Percentiles rank a stretch among this genome's conserved stretches.
Evolutionary conservation across 768 basidiomycete species (phyloP).

Genomic region (Lactifluus pinguis): DNA sequence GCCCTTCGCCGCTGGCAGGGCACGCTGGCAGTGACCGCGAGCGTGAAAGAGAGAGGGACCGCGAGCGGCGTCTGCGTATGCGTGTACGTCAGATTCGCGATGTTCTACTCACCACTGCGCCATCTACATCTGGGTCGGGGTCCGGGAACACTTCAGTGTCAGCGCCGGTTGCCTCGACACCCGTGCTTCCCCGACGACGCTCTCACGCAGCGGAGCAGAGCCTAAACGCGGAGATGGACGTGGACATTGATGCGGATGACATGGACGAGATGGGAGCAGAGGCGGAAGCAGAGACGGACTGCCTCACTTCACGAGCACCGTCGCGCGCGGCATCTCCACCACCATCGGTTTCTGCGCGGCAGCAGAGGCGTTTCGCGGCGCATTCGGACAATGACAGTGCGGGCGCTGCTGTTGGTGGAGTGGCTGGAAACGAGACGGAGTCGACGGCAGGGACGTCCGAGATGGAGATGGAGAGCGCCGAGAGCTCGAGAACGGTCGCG

Average conservation of each 20-base stretch:
- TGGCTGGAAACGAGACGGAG: not conserved
- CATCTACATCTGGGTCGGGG: not conserved
- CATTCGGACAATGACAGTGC: not conserved
- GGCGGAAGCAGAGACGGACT: conserved; percentile 43
- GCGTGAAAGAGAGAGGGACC: not conserved
- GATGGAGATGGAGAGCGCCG: conserved; percentile 1
- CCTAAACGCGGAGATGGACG: conserved; percentile 20
- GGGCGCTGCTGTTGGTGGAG: not conserved
- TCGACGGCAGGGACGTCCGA: too few species aligned
- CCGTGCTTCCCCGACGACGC: not conserved
- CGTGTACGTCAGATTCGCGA: conserved; percentile 10
- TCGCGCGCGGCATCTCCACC: conserved; percentile 39
- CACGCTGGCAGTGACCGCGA: not conserved
- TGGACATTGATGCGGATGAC: conserved; percentile 28
- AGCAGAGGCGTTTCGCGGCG: not conserved
- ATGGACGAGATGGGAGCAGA: conserved; percentile 30
- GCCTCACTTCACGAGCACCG: conserved; percentile 39
- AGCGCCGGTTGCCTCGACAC: not conserved
- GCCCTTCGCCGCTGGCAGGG: not conserved
- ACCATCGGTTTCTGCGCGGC: conserved; percentile 21
- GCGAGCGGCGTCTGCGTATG: conserved; percentile 8
- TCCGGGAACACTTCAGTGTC: not conserved
- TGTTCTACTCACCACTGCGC: not conserved
- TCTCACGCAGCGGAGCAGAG: conserved; percentile 15
- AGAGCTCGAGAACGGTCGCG: not conserved